Evolutionary conservation across 257 asterid species (phyloP).

Genomic region (Paulownia fortunei): DNA sequence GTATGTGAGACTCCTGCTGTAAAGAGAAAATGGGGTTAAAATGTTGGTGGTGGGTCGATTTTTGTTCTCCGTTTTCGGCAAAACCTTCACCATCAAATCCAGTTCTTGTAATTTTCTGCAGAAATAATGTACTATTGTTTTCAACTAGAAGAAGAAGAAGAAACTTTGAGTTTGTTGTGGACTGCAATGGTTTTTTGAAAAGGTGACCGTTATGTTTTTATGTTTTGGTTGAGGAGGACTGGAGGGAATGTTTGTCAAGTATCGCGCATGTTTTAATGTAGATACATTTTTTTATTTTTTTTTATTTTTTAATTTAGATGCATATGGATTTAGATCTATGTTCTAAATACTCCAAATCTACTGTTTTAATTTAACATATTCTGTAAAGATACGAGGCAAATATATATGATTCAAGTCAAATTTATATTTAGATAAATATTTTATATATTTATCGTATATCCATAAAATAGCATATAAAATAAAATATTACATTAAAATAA

Average conservation of each 20-base stretch:
- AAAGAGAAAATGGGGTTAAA: conserved; percentile 38
- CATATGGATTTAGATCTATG: no score
- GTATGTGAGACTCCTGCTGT: conserved; percentile 36
- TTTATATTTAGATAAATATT: no score
- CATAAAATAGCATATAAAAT: no score
- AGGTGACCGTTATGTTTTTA: conserved; percentile 50
- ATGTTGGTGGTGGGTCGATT: conserved; percentile 29
- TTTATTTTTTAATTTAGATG: background rate
- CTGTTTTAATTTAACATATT: no score
- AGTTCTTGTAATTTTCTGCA: background rate
- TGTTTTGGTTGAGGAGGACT: background rate
- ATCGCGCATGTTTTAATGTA: background rate
- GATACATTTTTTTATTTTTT: background rate
- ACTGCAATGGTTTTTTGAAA: conserved; percentile 23
- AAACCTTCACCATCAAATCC: conserved; percentile 46
- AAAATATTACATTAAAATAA: no score
- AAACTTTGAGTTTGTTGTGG: background rate
- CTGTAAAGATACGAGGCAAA: no score
- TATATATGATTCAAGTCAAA: no score
- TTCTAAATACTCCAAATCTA: no score
- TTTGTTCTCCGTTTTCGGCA: conserved; percentile 30
- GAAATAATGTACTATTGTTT: background rate
- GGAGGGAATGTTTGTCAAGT: conserved; percentile 45
- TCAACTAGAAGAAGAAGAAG: conserved; percentile 18
- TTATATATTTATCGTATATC: no score